Evolutionary conservation across 2,329 filamentous ascomycete species (phyloP).

Genomic region (Colletotrichum orchidophilum): DNA sequence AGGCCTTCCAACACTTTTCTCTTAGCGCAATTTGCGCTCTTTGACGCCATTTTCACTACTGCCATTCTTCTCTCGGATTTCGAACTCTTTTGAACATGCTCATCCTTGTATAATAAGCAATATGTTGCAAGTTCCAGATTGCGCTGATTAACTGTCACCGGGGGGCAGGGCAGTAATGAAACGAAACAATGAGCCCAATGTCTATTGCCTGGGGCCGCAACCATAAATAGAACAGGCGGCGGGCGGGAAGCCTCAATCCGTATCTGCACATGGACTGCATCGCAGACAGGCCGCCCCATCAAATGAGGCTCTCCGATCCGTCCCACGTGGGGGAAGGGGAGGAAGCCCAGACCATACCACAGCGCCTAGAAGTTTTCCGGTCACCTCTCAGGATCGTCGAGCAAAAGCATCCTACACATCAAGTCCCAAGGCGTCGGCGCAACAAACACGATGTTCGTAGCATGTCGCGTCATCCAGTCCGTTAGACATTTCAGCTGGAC

Average conservation of each 20-base stretch:
- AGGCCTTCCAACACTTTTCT: background rate
- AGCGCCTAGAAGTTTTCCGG: background rate
- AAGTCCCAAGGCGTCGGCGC: background rate
- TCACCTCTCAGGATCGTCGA: background rate
- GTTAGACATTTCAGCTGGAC: background rate
- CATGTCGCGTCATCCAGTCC: background rate
- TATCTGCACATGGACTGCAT: constrained; percentile 1
- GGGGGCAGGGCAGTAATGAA: background rate
- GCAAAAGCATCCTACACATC: background rate
- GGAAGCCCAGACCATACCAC: constrained; percentile 1
- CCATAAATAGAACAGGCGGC: constrained; percentile 16
- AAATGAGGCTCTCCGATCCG: constrained; percentile 28
- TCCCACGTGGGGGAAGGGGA: constrained; percentile 27
- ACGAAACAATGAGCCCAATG: constrained; percentile 21
- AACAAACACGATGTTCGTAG: background rate
- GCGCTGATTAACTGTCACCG: background rate
- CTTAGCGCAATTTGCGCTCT: constrained; percentile 14
- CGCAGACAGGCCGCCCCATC: constrained; percentile 23
- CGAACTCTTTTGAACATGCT: background rate
- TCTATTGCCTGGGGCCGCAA: background rate
- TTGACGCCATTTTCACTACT: constrained; percentile 24
- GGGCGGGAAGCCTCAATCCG: background rate
- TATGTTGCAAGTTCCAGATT: background rate
- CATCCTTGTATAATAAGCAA: constrained; percentile 7
- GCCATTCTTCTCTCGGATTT: background rate